Evolutionary conservation across 768 basidiomycete species (phyloP).

Genomic region (Gloeopeniophorella convolvens): DNA sequence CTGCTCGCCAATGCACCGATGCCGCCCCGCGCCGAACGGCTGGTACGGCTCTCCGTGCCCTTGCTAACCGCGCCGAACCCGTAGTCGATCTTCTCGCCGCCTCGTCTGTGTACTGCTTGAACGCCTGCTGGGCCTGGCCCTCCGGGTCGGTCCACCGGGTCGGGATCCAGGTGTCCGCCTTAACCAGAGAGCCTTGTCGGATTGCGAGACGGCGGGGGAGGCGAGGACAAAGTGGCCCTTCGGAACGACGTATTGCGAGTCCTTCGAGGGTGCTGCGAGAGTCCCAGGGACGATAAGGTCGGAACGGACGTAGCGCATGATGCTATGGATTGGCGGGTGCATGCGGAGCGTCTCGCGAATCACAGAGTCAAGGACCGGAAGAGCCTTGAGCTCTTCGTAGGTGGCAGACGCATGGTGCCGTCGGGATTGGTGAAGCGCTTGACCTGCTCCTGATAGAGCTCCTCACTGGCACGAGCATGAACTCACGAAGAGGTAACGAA

Average conservation of each 20-base stretch:
- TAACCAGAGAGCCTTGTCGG: conserved; percentile 82
- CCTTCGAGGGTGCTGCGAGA: conserved; percentile 70
- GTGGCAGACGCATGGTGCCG: conserved; percentile 71
- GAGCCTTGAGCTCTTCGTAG: conserved; percentile 77
- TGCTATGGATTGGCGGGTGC: conserved; percentile 94
- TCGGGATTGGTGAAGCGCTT: conserved; percentile 72
- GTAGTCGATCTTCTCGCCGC: conserved; percentile 89
- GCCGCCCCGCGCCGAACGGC: conserved; percentile 95
- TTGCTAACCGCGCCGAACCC: conserved; percentile 95
- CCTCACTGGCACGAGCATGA: conserved; percentile 46
- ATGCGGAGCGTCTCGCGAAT: conserved; percentile 91
- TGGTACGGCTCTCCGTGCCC: conserved; percentile 93
- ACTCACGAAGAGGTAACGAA: conserved; percentile 1
- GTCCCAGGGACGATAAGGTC: conserved; percentile 79
- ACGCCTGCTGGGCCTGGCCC: conserved; percentile 75
- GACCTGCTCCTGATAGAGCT: conserved; percentile 86
- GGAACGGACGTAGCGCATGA: conserved; percentile 86
- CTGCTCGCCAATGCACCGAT: conserved; percentile 94
- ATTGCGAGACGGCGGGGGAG: conserved; percentile 79
- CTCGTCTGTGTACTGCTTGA: conserved; percentile 67
- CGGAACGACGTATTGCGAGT: conserved; percentile 76
- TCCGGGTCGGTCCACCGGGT: conserved; percentile 79
- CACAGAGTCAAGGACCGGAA: conserved; percentile 80
- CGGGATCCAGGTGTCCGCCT: conserved; percentile 69
- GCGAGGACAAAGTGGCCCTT: conserved; percentile 88